Conservation (phyloP, 2,329 filamentous ascomycete genomes). For the Aspergillus tubingensis region DNA sequence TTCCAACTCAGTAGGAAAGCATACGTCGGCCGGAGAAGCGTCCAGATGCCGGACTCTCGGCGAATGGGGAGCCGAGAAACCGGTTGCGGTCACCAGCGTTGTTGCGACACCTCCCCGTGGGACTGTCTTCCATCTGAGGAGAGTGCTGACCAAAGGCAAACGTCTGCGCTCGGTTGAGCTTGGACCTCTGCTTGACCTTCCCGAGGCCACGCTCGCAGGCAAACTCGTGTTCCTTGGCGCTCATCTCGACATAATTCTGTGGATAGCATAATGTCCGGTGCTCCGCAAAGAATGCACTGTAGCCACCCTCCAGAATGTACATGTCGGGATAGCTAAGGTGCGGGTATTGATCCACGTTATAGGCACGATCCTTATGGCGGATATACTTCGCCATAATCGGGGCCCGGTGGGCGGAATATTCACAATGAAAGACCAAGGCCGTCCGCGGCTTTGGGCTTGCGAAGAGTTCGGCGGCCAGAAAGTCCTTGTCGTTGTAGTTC, state of each 20-base stretch:
- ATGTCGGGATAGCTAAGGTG: slow-evolving; percentile 92
- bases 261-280: slow-evolving; percentile 83
- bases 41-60: slow-evolving; percentile 35
- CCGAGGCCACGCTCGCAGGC: slow-evolving; percentile 95
- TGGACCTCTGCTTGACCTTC: slow-evolving; percentile 84
- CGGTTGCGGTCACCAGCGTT: slow-evolving; percentile 31
- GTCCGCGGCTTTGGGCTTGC: slow-evolving; percentile 69
- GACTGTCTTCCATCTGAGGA: slow-evolving; percentile 63
- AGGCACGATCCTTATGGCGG: slow-evolving; percentile 80
- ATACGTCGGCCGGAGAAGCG: slow-evolving; percentile 46
- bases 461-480: slow-evolving; percentile 78
- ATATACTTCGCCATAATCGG: slow-evolving; percentile 95
- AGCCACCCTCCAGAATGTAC: slow-evolving; percentile 95
- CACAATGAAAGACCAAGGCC: slow-evolving; percentile 91
- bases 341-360: slow-evolving; percentile 85
- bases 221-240: slow-evolving; percentile 82
- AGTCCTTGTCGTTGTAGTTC: slow-evolving; percentile 97
- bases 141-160: slow-evolving; percentile 86
- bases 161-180: slow-evolving; percentile 83
- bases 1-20: slow-evolving; percentile 42
- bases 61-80: slow-evolving; percentile 40
- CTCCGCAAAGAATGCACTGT: slow-evolving; percentile 85
- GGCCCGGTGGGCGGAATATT: slow-evolving; percentile 95
- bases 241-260: slow-evolving; percentile 97
- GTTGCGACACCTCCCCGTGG: slow-evolving; percentile 53